Base-by-base conservation (phyloP, 306 rosid species). In the Psophocarpus tetragonolobus region DNA sequence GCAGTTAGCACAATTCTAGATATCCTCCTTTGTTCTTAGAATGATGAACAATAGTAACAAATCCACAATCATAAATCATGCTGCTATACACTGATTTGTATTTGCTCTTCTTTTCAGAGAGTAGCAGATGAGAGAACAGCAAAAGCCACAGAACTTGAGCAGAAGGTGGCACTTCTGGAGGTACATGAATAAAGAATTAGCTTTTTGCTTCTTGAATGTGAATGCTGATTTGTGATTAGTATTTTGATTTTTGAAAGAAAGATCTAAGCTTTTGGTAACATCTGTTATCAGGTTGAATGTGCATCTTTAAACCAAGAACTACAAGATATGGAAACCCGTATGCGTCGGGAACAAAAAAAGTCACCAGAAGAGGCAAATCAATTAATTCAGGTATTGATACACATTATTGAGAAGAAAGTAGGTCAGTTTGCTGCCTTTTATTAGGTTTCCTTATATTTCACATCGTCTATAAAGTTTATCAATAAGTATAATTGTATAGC, bases 161-260 rank as follows among this genome's bases (percentile, higher is more conserved):
- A 88, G 87, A 95, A 92, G 83, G 87, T 92, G 89, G 97, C 97
- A 20, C 87, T 88, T 87, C 99, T 95, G 24, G 99, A 95, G 99
- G 99, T 92, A 89, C 56, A 58, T 29, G 44, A 10, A 69, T 69
- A 82, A 69, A 63, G 18, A 26, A 4, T 71, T 73, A 17, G 61
- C 29, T 51, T 62, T 50, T 54, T 69, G 14, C 29, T 14, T 71
- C 67, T 3, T 50, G 26, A 78, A 42, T 44, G 35, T 56, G 47
- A 68, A 24, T 47, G 33, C 64, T 12, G 54, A 64, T 30, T 32
- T 10, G 42, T 26, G 50, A 68, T 30, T 42, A 15, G 71, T 81
- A 62, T 56, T 50, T 24, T 39, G 45, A 56, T 56, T 56, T 50
- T 24, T 39, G 45, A 56, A 58, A 47, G 68, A 15, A 62, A 77